Percentiles rank a stretch among this genome's conserved stretches.
phyloP scores from a whole-genome alignment of 176 grass and related monocot species.

The Oryza nivara region DNA sequence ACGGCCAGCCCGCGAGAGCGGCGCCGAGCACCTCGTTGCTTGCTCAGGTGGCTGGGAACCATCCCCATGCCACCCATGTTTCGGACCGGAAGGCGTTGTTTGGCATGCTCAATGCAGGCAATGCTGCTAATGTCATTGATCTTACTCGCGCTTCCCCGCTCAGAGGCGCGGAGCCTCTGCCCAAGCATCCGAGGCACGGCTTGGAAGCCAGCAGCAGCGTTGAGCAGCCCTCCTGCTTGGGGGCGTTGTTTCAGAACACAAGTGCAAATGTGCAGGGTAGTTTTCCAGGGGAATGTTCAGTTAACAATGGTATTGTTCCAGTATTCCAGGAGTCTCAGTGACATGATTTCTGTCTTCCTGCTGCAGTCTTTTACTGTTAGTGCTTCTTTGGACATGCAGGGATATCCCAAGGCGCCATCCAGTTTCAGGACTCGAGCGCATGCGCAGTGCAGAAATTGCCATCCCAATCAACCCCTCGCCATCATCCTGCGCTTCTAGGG shows the following conservation, averaged over 20 bases:
- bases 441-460: slow-evolving; percentile 45
- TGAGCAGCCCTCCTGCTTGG: slow-evolving; percentile 41
- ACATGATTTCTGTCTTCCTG: not conserved
- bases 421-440: slow-evolving; percentile 43
- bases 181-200: slow-evolving; percentile 42
- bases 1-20: slow-evolving; percentile 31
- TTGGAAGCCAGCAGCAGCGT: slow-evolving; percentile 29
- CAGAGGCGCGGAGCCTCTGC: slow-evolving; percentile 14
- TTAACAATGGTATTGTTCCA: slow-evolving; percentile 39
- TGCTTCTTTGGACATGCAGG: slow-evolving; percentile 32
- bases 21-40: slow-evolving; percentile 48
- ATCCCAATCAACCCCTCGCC: slow-evolving; percentile 27
- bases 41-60: slow-evolving; percentile 45
- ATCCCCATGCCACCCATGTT: slow-evolving; percentile 29
- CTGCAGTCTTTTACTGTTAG: not conserved
- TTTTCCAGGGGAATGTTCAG: slow-evolving; percentile 31
- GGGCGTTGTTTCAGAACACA: slow-evolving; percentile 28
- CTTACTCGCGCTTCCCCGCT: slow-evolving; percentile 29
- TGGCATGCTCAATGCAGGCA: slow-evolving; percentile 32
- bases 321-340: not conserved
- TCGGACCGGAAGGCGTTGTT: slow-evolving; percentile 46
- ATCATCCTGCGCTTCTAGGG: slow-evolving; percentile 28
- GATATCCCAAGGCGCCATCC: slow-evolving; percentile 8
- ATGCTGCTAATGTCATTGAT: slow-evolving; percentile 38
- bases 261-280: slow-evolving; percentile 7